A percentile compares a stretch with the other conserved stretches of the same genome.
Evolutionary conservation across 1,139 yeast genomes (phyloP).

Genomic region (Sugiyamaella paludigena): DNA sequence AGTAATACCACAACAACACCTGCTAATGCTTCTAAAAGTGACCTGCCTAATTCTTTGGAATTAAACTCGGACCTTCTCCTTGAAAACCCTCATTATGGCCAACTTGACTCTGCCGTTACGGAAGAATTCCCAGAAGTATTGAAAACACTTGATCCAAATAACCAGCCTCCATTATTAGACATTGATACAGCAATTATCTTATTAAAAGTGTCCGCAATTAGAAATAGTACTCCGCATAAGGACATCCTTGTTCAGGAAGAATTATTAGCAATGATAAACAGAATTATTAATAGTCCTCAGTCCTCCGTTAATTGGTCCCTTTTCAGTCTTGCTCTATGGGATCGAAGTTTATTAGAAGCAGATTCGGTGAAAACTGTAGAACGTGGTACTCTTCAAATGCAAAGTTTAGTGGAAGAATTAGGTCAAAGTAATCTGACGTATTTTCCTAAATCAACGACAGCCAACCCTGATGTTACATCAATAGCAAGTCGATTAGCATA

Average conservation of each 20-base stretch:
- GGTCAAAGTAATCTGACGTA: slow-evolving; percentile 64
- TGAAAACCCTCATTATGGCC: slow-evolving; percentile 60
- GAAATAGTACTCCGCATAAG: slow-evolving; percentile 68
- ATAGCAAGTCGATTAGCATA: slow-evolving; percentile 58
- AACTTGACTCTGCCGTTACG: slow-evolving; percentile 36
- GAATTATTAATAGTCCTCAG: slow-evolving; percentile 59
- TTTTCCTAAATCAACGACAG: slow-evolving; percentile 51
- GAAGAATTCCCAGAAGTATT: slow-evolving; percentile 63
- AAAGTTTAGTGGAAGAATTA: slow-evolving; percentile 84
- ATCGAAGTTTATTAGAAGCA: slow-evolving; percentile 80
- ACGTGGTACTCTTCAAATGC: slow-evolving; percentile 91
- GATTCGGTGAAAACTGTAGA: slow-evolving; percentile 82
- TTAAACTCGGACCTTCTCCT: slow-evolving; percentile 76
- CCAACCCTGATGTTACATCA: slow-evolving; percentile 33
- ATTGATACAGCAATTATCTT: slow-evolving; percentile 72
- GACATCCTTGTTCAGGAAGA: slow-evolving; percentile 79
- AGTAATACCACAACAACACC: slow-evolving; percentile 37
- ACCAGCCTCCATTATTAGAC: slow-evolving; percentile 70
- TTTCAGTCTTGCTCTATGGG: slow-evolving; percentile 85
- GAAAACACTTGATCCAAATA: slow-evolving; percentile 66
- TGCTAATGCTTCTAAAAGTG: slow-evolving; percentile 44
- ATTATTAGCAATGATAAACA: slow-evolving; percentile 64
- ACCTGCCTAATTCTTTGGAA: slow-evolving; percentile 42
- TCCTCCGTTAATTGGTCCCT: slow-evolving; percentile 68
- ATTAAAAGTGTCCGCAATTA: slow-evolving; percentile 60